Evolutionary conservation across 306 rosid species (phyloP), one percentile per base, ranked within the genome.

Genomic region (Vigna radiata): DNA sequence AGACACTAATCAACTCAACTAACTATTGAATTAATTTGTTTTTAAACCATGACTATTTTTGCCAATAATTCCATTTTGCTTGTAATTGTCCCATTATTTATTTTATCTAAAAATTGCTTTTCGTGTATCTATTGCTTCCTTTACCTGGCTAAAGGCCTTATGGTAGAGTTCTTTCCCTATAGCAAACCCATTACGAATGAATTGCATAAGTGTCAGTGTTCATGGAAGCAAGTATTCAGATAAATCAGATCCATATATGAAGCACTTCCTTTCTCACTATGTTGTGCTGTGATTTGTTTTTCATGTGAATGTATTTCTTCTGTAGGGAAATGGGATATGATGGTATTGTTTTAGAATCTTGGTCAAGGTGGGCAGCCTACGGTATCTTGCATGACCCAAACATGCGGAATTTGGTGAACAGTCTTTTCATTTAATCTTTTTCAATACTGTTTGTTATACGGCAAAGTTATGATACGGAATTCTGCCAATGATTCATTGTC

Each of bases 291-390:
- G 68, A 55, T 82, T 70, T 62, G 19, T 7, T 63, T 19, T 61
- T 74, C 66, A 68, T 64, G 83, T 39, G 59, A 52, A 67, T 41
- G 56, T 7, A 14, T 15, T 33, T 73, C 54, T 65, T 81, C 31
- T 67, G 72, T 76, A 91, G 99, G 90, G 99, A 92, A 76, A 95
- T 92, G 97, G 97, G 89, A 48, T 95, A 92, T 84, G 97, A 90
- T 79, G 99, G 99, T 78, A 76, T 95, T 74, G 97, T 95, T 66
- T 84, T 95, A 62, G 99, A 95, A 86, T 91, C 99, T 63, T 95
- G 97, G 99, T 95, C 99, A 73, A 92, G 96, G 76, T 95, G 97
- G 99, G 92, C 90, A 72, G 96, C 91, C 80, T 86, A 83, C 69
- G 92, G 94, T 46, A 83, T 92, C 79, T 83, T 95, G 88, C 88